These are phyloP conservation scores for Salix koriyanagi DNA, from an alignment of 345 rosid species.

Conservation along the genomic window DNA sequence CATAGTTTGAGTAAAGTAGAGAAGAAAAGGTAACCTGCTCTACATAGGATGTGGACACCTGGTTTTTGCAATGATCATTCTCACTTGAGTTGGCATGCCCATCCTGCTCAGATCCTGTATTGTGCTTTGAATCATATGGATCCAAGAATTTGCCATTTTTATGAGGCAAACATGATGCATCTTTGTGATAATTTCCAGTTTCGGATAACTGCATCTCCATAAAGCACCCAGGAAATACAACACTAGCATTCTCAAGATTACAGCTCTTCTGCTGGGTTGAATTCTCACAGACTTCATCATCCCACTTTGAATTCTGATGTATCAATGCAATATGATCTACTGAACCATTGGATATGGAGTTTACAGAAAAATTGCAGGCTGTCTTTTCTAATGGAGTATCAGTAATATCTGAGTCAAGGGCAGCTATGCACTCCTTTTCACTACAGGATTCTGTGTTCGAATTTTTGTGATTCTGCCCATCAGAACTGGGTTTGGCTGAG, in stretches of 20 bases:
- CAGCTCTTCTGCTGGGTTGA: constrained; percentile 33
- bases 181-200: constrained; percentile 34
- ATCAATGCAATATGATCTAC: constrained; percentile 21
- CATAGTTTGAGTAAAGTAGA: background rate
- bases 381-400: constrained; percentile 35
- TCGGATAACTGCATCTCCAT: constrained; percentile 37
- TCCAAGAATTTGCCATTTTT: constrained; percentile 28
- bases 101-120: constrained; percentile 23
- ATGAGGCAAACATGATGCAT: constrained; percentile 17
- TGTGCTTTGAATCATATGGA: constrained; percentile 31
- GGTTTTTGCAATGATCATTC: constrained; percentile 30
- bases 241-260: constrained; percentile 31
- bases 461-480: constrained; percentile 29
- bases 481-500: constrained; percentile 29
- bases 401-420: constrained; percentile 29
- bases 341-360: constrained; percentile 36
- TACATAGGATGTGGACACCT: constrained; percentile 38
- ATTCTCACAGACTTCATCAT: constrained; percentile 37
- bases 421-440: constrained; percentile 32
- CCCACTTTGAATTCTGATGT: constrained; percentile 29
- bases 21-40: constrained; percentile 46
- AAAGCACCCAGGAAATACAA: constrained; percentile 24
- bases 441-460: constrained; percentile 27
- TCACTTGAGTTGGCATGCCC: constrained; percentile 37
- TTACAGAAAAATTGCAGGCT: constrained; percentile 34